Evolutionary conservation across 768 basidiomycete species (phyloP), one percentile per base, ranked within the genome.

Genomic region (Amylocystis lapponica): DNA sequence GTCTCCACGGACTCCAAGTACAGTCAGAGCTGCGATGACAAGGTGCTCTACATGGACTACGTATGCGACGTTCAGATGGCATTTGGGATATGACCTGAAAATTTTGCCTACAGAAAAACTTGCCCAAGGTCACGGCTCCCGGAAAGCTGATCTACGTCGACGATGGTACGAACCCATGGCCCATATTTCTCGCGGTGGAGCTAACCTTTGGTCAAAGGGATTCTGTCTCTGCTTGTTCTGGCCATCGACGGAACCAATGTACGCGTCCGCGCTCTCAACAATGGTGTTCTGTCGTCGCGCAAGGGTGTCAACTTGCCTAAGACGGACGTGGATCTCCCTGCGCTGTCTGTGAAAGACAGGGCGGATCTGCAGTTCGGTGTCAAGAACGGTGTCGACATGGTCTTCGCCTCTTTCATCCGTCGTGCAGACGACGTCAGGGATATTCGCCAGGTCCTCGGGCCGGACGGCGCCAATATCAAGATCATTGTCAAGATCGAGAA

Each of bases 401-500:
- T 99, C 58, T 99, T 99, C 62, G 96, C 96, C 5, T 98, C 96
- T 3, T 99, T 98, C 66, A 98, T 99, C 66, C 92, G 96, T 49
- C 83, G 87, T 44, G 95, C 81, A 21, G 77, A 96, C 56, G 96
- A 99, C 63, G 94, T 99, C 61, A 76, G 71, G 52, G 90, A 96
- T 57, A 98, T 99, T 64, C 86, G 93, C 52, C 75, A 80, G 38
- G 89, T 94, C 49, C 83, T 99, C 52, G 96, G 96, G 36, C 84
- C 94, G 26, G 93, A 92, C 39, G 96, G 96, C 45, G 87, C 91
- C 43, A 83, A 70, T 70, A 93, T 99, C 76, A 98, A 97, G 70
- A 92, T 99, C 65, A 97, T 99, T 54, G 93, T 95, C 70, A 99
- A 99, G 70, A 98, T 99, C 53, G 96, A 99, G 69, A 99, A 99